Conservation (phyloP, 2,329 filamentous ascomycete species). For the Colletotrichum higginsianum region DNA sequence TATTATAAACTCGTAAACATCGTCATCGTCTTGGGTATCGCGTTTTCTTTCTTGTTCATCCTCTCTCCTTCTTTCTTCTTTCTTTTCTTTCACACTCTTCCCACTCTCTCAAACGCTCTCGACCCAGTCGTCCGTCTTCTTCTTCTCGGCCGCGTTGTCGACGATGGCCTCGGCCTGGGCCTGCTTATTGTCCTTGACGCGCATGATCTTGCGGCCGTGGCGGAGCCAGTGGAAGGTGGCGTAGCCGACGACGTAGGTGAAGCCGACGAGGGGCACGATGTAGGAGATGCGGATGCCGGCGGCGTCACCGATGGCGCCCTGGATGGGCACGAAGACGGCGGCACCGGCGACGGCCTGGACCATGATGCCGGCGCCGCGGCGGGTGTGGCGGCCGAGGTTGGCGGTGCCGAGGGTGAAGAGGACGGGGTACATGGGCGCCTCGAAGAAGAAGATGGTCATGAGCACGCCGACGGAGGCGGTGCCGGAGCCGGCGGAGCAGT, state of each 20-base stretch:
- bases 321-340: conserved; percentile 68
- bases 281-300: conserved; percentile 58
- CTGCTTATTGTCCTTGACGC: conserved; percentile 49
- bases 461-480: conserved; percentile 68
- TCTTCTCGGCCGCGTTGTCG: conserved; percentile 19
- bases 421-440: conserved; percentile 71
- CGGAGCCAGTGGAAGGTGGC: conserved; percentile 51
- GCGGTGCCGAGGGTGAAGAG: conserved; percentile 72
- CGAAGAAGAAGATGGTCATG: conserved; percentile 70
- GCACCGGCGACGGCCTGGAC: conserved; percentile 69
- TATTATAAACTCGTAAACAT: conserved; percentile 10
- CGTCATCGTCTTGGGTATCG: background rate
- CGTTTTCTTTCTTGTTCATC: background rate
- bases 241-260: conserved; percentile 55
- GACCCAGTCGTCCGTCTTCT: conserved; percentile 24
- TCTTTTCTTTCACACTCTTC: no score
- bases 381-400: conserved; percentile 80
- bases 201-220: conserved; percentile 50
- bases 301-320: conserved; percentile 61
- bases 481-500: conserved; percentile 54
- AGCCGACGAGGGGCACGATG: conserved; percentile 59
- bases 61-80: no score
- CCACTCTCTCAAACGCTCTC: conserved; percentile 11
- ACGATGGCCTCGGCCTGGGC: conserved; percentile 35
- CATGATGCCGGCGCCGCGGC: conserved; percentile 78